A percentile compares a stretch with the other conserved stretches of the same genome.
These are phyloP conservation scores for Neonectria faginata DNA, from an alignment of 2,329 filamentous ascomycete species.

Conservation along the genomic window DNA sequence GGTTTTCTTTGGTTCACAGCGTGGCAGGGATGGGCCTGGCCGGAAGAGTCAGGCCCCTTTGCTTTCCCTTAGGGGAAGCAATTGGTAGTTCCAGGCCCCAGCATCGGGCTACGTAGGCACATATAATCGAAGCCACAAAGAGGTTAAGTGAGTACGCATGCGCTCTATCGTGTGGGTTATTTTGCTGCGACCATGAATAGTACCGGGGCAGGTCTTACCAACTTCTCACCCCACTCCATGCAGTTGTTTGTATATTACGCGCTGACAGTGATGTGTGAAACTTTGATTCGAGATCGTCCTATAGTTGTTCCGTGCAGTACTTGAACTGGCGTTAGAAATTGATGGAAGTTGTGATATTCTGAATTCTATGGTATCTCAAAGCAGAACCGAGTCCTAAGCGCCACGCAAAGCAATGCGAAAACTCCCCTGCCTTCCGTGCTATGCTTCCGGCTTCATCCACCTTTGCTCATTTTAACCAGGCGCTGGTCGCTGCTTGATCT, in stretches of 20 bases:
- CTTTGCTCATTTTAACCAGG: constrained; percentile 37
- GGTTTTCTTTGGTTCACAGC: constrained; percentile 5
- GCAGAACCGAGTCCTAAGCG: constrained; percentile 41
- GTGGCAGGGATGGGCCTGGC: background rate
- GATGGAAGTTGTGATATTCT: constrained; percentile 36
- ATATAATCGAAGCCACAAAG: background rate
- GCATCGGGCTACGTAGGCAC: constrained; percentile 2
- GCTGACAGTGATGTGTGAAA: background rate
- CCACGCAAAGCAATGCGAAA: constrained; percentile 41
- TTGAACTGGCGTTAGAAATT: background rate
- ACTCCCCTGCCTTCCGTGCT: constrained; percentile 20
- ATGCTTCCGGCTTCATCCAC: constrained; percentile 2
- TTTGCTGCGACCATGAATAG: too few species aligned
- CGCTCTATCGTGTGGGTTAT: background rate
- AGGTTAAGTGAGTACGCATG: background rate
- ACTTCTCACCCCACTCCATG: too few species aligned
- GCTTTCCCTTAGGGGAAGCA: constrained; percentile 1
- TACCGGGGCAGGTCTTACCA: too few species aligned
- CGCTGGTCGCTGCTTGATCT: constrained; percentile 54
- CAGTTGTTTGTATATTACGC: too few species aligned
- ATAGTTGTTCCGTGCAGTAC: background rate
- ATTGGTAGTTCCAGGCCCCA: background rate
- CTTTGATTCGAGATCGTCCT: background rate
- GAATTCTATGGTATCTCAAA: constrained; percentile 48
- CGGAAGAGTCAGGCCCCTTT: background rate